Percentiles rank a stretch among this genome's conserved stretches.
phyloP scores from a whole-genome alignment of 495 filamentous ascomycete species.

The Annulohypoxylon maeteangense region DNA sequence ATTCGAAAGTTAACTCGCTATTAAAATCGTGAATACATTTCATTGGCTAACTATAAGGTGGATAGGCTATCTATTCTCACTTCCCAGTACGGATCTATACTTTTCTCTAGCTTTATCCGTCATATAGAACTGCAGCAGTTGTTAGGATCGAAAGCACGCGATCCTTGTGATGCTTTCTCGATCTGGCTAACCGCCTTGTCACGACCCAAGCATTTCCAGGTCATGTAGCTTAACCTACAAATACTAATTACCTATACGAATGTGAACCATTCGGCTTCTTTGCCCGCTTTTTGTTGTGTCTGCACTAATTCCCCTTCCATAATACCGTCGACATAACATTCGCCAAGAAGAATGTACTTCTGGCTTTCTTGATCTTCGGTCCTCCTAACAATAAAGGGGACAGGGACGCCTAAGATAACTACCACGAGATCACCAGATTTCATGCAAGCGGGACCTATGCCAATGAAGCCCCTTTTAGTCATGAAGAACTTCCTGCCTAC shows the following conservation, averaged over 20 bases:
- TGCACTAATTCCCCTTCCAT: slow-evolving; percentile 31
- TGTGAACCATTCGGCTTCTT: slow-evolving; percentile 2
- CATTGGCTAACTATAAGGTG: neutral
- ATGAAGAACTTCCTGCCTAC: slow-evolving; percentile 3
- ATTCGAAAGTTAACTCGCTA: neutral
- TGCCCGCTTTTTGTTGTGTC: neutral
- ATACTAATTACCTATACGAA: neutral
- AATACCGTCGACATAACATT: slow-evolving; percentile 38
- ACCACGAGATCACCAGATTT: neutral
- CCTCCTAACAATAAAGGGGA: neutral
- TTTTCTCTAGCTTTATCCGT: no score
- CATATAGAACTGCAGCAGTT: no score
- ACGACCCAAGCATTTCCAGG: no score
- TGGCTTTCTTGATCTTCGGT: neutral
- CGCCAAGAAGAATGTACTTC: slow-evolving; percentile 20
- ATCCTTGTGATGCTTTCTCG: no score
- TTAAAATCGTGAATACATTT: neutral
- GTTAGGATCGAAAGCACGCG: no score
- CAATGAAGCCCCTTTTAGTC: neutral
- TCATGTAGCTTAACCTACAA: neutral
- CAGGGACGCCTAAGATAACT: neutral
- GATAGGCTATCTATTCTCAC: no score
- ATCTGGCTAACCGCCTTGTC: no score
- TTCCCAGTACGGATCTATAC: no score
- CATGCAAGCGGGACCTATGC: neutral